A percentile compares a stretch with the other conserved stretches of the same genome.
These are phyloP conservation scores for Nothophaeocryptopus gaeumannii DNA, from an alignment of 2,329 filamentous ascomycete genomes.

Conservation along the genomic window DNA sequence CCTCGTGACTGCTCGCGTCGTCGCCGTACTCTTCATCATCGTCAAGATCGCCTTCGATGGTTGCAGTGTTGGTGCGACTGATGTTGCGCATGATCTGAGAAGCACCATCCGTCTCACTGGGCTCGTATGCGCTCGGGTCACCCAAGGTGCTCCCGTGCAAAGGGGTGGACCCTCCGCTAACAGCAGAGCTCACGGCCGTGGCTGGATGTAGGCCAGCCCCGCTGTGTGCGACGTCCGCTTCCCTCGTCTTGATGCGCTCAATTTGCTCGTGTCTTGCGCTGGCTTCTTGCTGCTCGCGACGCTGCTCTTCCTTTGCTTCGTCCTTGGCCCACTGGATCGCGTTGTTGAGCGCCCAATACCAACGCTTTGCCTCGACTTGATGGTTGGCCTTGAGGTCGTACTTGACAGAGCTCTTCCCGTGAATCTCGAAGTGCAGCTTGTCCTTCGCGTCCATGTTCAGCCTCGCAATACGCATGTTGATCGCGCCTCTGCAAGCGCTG, in stretches of 20 bases:
- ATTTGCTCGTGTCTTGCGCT: constrained; percentile 78
- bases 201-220: constrained; percentile 35
- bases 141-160: constrained; percentile 47
- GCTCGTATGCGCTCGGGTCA: constrained; percentile 59
- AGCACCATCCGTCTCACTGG: constrained; percentile 55
- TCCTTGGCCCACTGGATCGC: constrained; percentile 98
- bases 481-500: constrained; percentile 92
- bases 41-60: constrained; percentile 58
- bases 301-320: constrained; percentile 87
- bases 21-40: constrained; percentile 76
- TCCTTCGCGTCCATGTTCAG: constrained; percentile 96
- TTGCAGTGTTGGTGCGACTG: constrained; percentile 48
- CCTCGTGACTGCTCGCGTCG: constrained; percentile 73
- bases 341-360: constrained; percentile 99
- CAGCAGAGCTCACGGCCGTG: constrained; percentile 47
- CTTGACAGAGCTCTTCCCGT: constrained; percentile 96
- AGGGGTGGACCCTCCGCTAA: constrained; percentile 39
- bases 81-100: constrained; percentile 42
- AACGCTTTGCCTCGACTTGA: constrained; percentile 94
- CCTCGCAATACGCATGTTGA: constrained; percentile 96
- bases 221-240: constrained; percentile 26
- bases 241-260: constrained; percentile 43
- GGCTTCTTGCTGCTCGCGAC: constrained; percentile 68
- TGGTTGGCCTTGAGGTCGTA: constrained; percentile 98
- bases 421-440: constrained; percentile 96